Conservation (phyloP, 169 alveolate genomes). For the Perkinsus marinus region DNA sequence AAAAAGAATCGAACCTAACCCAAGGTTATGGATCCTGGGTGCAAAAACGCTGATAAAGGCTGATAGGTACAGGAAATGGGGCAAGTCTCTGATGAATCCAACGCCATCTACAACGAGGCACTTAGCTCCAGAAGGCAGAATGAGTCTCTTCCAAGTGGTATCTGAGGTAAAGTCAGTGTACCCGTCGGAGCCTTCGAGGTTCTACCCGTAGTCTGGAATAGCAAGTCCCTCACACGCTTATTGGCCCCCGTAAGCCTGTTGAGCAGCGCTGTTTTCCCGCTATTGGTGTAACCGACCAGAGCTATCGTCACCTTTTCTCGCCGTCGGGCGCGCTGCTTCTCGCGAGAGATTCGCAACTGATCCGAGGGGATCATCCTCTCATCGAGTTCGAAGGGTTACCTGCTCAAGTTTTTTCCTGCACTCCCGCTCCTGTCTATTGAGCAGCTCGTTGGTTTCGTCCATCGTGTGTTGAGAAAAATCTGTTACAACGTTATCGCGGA, state of each 20-base stretch:
- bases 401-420: neutral
- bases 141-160: constrained; percentile 49
- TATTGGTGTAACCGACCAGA: constrained; percentile 73
- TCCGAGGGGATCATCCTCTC: constrained; percentile 9
- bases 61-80: constrained; percentile 66
- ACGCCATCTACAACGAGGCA: constrained; percentile 13
- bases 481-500: neutral
- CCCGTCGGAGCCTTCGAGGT: neutral
- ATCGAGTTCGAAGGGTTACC: neutral
- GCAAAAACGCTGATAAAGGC: constrained; percentile 38
- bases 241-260: constrained; percentile 55
- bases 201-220: constrained; percentile 52
- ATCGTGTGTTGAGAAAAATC: neutral
- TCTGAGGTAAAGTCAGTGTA: constrained; percentile 20
- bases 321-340: constrained; percentile 28
- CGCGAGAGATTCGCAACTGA: constrained; percentile 47
- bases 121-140: constrained; percentile 31
- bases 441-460: neutral
- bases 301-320: constrained; percentile 48
- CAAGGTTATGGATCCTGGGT: too few species aligned
- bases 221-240: constrained; percentile 51
- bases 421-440: neutral
- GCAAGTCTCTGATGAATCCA: constrained; percentile 74
- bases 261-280: constrained; percentile 75
- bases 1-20: neutral